phyloP scores from a whole-genome alignment of 495 filamentous ascomycete genomes.

The Penicillium pulvis region DNA sequence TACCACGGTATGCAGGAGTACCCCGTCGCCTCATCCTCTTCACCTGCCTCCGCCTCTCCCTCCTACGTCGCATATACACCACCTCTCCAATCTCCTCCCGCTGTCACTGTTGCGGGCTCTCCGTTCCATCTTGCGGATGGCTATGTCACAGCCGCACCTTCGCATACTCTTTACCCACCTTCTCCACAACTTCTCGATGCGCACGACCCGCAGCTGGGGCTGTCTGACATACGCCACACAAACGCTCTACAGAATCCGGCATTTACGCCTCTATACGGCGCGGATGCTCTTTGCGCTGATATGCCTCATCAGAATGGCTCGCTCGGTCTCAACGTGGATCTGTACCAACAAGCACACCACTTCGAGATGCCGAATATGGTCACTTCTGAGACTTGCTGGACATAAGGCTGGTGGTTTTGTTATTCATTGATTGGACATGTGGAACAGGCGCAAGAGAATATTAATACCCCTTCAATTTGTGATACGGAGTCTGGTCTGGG shows the following conservation, averaged over 20 bases:
- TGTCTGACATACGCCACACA: conserved; percentile 34
- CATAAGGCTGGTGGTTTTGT: conserved; percentile 12
- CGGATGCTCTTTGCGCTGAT: conserved; percentile 33
- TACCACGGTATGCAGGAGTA: conserved; percentile 41
- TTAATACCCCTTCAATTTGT: conserved; percentile 4
- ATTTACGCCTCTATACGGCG: conserved; percentile 38
- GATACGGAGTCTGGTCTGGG: background rate
- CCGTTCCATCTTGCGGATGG: conserved; percentile 35
- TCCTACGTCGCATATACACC: conserved; percentile 46
- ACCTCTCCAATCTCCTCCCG: conserved; percentile 44
- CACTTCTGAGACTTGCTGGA: conserved; percentile 37
- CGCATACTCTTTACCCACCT: conserved; percentile 38
- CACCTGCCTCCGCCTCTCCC: conserved; percentile 42
- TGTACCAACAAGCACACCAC: conserved; percentile 36
- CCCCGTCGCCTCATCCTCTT: conserved; percentile 38
- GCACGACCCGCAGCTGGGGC: conserved; percentile 27
- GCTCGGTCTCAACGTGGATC: conserved; percentile 35
- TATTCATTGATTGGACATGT: conserved; percentile 1
- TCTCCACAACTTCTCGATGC: conserved; percentile 42
- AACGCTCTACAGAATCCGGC: conserved; percentile 11
- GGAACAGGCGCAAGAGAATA: conserved; percentile 1
- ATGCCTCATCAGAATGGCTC: conserved; percentile 31
- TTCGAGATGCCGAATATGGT: conserved; percentile 33
- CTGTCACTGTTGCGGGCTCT: conserved; percentile 40
- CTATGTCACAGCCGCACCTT: conserved; percentile 38